Conservation (phyloP, 2,329 filamentous ascomycete species). For the Periglandula ipomoeae region DNA sequence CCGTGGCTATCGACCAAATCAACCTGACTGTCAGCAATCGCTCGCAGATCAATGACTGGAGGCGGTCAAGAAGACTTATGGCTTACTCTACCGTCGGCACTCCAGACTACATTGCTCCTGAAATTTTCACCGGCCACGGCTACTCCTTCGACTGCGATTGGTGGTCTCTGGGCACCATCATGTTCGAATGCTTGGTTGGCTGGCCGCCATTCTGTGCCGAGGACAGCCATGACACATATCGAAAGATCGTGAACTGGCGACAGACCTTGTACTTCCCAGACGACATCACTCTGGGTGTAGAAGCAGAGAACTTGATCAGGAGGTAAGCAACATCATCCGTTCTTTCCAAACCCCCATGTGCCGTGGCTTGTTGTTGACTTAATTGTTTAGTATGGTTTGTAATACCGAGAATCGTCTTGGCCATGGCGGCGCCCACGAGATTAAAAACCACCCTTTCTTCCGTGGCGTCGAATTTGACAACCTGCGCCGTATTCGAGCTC, state of each 20-base stretch:
- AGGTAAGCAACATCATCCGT: constrained; percentile 47
- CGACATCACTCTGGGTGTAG: constrained; percentile 77
- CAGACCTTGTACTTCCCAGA: constrained; percentile 94
- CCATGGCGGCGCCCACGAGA: constrained; percentile 75
- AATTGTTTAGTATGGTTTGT: constrained; percentile 70
- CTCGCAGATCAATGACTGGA: constrained; percentile 97
- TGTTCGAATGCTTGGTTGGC: constrained; percentile 98
- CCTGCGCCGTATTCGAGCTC: constrained; percentile 83
- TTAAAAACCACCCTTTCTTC: constrained; percentile 95
- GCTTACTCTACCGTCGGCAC: constrained; percentile 98
- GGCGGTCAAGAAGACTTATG: constrained; percentile 89
- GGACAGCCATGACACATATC: constrained; percentile 94
- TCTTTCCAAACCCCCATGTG: background rate
- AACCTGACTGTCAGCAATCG: constrained; percentile 97
- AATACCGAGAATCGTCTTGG: constrained; percentile 90
- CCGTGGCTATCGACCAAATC: constrained; percentile 94
- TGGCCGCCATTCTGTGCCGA: constrained; percentile 99
- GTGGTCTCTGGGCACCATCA: constrained; percentile 98
- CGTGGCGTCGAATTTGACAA: constrained; percentile 91
- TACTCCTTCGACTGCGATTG: constrained; percentile 98
- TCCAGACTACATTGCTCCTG: constrained; percentile 95
- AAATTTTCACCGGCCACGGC: constrained; percentile 94
- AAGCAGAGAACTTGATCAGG: constrained; percentile 87
- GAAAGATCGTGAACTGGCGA: constrained; percentile 98
- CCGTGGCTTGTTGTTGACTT: background rate